Base-by-base conservation (phyloP, 108 stramenopile species). In the Nannochloropsis gaditana region DNA sequence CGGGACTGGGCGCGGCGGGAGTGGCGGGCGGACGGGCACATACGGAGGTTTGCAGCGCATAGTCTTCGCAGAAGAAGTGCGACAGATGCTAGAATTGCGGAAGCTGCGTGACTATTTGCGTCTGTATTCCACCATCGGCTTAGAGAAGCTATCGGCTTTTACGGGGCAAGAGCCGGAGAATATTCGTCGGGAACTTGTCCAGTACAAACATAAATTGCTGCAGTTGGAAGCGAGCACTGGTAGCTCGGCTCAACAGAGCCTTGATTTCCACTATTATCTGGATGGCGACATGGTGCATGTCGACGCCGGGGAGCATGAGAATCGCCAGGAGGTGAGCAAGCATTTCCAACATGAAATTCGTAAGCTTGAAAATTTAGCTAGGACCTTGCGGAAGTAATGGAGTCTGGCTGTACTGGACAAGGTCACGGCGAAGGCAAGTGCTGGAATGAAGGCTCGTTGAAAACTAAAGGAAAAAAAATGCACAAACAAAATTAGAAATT, bases 91-190 rank as follows among this genome's bases (percentile, higher is more conserved):
- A 80, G 91, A 84, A 8, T 86, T 94, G 83, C 90, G 91, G 43
- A 93, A 93, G 85, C 88, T 97, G 84, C 85, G 95, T 80, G 93
- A 93, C 43, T 96, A 94, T 91, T 88, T 97, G 93, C 94, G 93
- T 42, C 90, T 97, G 19, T 97, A 97, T 90, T 95, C 96, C 17
- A 93, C 94, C 83, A 95, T 97, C 83, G 91, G 86, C 15, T 86
- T 95, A 9, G 91, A 90, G 42, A 97, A 97, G 86, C 89, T 97
- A 43, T 93, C 93, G 9, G 83, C 89, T 10, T 97, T 96, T 21
- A 42, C 80, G 17, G 80, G 41, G 80, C 21, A 31, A 41, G 80
- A 81, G 11, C 80, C 80, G 80, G 80, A 81, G 17, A 41, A 81
- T 31, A 31, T 81, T 31, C 80, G 80, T n/a, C 11, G 41, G 80